Base-by-base conservation (phyloP, 2,329 filamentous ascomycete species). In the Fusarium aywerte region DNA sequence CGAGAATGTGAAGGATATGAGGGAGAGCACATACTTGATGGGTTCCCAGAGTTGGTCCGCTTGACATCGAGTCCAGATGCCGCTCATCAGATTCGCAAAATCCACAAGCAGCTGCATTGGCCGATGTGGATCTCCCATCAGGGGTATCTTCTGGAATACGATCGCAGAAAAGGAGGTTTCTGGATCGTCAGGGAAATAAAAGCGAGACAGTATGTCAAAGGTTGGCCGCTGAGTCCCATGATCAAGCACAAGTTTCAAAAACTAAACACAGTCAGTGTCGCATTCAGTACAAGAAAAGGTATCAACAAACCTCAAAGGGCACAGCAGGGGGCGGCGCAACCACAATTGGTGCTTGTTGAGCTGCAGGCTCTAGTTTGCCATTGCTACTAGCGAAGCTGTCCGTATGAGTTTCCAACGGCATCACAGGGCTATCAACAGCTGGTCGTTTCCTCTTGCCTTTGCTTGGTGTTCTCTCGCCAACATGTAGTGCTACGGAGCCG, bases 391-490 rank as follows among this genome's bases (percentile, higher is more conserved):
- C 67, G 23, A 79, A 74, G 62, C 83, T 80, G 39, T 80, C 80
- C 3, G 78, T 81, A 64, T 81, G 80, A 10, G 77, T 85, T 51
- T 89, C 87, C 12, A 92, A 78, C 2, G 87, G 83, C 73, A 83
- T 84, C 15, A 88, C 81, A 2, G 91, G 91, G 69, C 90, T 93
- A 61, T 92, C 88, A 4, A 88, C 79, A 2, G 80, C 73, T 2
- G 85, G 85, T 5, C 92, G 82, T 74, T 93, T 94, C 67, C 92
- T 82, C 79, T 95, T 95, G 8, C 82, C 83, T 55, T 89, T 90
- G 35, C 81, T 90, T 1, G 92, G 92, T 4, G 86, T 88, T 60
- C 84, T 80, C 67, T 88, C 85, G 1, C 79, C 78, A 5, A 84
- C 76, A 21, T 82, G 77, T 15, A 77, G 74, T 4, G 83, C 80